Evolutionary conservation across 257 asterid genomes (phyloP).

Genomic region (Solanum clarkiae): DNA sequence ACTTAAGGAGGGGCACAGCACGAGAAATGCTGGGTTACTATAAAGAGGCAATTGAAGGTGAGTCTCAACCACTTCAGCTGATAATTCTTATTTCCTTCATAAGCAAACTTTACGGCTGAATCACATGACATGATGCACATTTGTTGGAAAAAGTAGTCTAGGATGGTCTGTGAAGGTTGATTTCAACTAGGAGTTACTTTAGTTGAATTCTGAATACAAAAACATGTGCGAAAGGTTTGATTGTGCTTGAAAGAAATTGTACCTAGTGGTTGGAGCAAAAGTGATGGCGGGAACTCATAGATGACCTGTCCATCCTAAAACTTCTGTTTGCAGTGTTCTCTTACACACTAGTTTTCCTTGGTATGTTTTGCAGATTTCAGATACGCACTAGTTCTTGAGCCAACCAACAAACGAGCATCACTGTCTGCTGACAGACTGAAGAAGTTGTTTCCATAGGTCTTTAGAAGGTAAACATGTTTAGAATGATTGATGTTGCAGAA

Average conservation of each 20-base stretch:
- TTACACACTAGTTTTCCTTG: not conserved
- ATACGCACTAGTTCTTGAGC: conserved; percentile 85
- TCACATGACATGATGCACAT: not conserved
- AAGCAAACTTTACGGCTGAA: not conserved
- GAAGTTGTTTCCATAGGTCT: conserved; percentile 37
- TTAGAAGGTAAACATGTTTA: not conserved
- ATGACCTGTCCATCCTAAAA: not conserved
- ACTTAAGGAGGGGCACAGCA: conserved; percentile 82
- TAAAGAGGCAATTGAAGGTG: conserved; percentile 81
- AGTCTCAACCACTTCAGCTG: not conserved
- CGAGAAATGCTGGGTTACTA: conserved; percentile 81
- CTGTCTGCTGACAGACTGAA: conserved; percentile 55
- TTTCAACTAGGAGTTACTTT: not conserved
- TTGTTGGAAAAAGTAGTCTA: not conserved
- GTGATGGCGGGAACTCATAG: not conserved
- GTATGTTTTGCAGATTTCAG: conserved; percentile 53
- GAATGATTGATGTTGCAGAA: not conserved
- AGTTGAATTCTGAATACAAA: not conserved
- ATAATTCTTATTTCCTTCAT: not conserved
- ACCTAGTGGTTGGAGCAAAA: not conserved
- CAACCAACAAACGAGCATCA: conserved; percentile 88
- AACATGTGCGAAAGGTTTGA: not conserved
- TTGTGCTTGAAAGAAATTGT: not conserved
- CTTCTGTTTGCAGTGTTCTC: not conserved
- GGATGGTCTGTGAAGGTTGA: not conserved